Evolutionary conservation across 495 filamentous ascomycete genomes (phyloP).

Genomic region (Penicillium alfredii): DNA sequence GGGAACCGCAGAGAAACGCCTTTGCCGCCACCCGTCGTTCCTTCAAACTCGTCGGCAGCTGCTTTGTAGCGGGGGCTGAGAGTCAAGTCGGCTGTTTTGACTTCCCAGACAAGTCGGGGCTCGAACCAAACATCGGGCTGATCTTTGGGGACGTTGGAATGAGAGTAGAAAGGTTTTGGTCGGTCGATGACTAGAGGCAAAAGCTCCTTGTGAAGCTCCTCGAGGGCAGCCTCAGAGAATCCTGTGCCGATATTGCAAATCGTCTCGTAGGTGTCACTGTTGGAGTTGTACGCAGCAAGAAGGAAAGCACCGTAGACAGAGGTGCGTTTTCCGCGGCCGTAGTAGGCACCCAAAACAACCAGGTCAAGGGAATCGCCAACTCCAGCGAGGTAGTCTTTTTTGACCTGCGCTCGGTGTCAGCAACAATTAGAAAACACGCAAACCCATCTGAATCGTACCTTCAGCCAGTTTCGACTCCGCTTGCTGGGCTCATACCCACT

Average conservation of each 20-base stretch:
- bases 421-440: background rate
- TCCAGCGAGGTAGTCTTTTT: slow-evolving; percentile 93
- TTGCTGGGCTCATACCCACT: slow-evolving; percentile 93
- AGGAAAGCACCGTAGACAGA: slow-evolving; percentile 93
- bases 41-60: slow-evolving; percentile 52
- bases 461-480: slow-evolving; percentile 94
- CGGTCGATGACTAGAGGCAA: slow-evolving; percentile 71
- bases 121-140: slow-evolving; percentile 99
- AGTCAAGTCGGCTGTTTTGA: slow-evolving; percentile 92
- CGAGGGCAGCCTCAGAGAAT: slow-evolving; percentile 81
- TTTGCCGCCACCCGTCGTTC: slow-evolving; percentile 59
- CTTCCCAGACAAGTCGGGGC: slow-evolving; percentile 90
- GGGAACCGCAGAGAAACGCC: slow-evolving; percentile 89
- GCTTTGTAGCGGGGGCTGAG: slow-evolving; percentile 90
- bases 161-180: slow-evolving; percentile 89
- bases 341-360: slow-evolving; percentile 91
- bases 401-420: slow-evolving; percentile 53
- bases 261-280: slow-evolving; percentile 75
- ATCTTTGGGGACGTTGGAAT: slow-evolving; percentile 75
- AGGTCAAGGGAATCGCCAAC: slow-evolving; percentile 95
- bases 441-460: slow-evolving; percentile 49
- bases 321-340: slow-evolving; percentile 90
- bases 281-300: slow-evolving; percentile 83
- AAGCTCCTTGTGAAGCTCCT: slow-evolving; percentile 71
- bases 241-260: slow-evolving; percentile 98